Evolutionary conservation across 2,329 filamentous ascomycete genomes (phyloP), one percentile per base, ranked within the genome.

Genomic region (Thielaviopsis populi): DNA sequence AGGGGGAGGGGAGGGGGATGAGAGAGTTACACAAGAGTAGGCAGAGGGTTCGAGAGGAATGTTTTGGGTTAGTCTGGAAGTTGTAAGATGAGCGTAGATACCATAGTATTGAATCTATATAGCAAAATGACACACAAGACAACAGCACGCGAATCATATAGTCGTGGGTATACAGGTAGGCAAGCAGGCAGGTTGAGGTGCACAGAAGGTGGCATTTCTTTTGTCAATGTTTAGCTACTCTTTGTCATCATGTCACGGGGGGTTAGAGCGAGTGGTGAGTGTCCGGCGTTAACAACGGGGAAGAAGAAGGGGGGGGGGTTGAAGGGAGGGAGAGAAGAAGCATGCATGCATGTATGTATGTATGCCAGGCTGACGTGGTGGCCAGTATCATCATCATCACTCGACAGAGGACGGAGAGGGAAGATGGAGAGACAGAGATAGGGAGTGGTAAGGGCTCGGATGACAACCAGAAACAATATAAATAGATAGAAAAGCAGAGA

Each of bases 1-100:
- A 73, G 40, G 66, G 50, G 24, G 71, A 73, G 40, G 66, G 75
- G 61, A 74, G 71, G 62, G 37, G 33, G 11, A 40, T 48, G 43
- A 41, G 63, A 33, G n/a, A 33, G 42, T 27, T 48, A 59, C 53
- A 17, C 8, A 53, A 66, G 30, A n/a, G 8, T 59, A 7, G 27
- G 7, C 33, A 37, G 46, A 11, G 13, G 24, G 22, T 24, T 50
- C 22, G 24, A 50, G n/a, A 3, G 33, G 10, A 8, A 37, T 37
- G n/a, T 33, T 3, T 33, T 33, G 30, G 33, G 33, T 6, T 37
- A 37, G 33, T 1, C 33, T 37, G 33, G 33, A 8, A 37, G 33
- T 37, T 37, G 33, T 33, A 8, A 4, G 33, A 37, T 37, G 1
- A 37, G 33, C 8, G 33, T 37, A 37, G 33, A 37, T 37, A 10